Conservation (phyloP, 2,329 filamentous ascomycete species). For the Fusarium sp. region DNA sequence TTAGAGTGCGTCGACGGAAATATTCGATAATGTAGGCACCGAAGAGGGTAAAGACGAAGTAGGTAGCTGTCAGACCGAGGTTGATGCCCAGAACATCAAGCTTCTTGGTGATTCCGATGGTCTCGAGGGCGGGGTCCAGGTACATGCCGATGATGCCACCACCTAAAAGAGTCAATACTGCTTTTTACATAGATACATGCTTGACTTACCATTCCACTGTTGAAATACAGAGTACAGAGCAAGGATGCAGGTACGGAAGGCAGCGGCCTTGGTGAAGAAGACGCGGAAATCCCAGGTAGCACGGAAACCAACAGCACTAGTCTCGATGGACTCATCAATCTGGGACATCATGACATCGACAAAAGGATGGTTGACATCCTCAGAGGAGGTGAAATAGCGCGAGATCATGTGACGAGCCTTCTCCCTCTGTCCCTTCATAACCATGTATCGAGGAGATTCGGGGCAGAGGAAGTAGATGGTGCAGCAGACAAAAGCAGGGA, state of each 20-base stretch:
- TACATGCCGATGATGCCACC: conserved; percentile 34
- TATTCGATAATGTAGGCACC: conserved; percentile 36
- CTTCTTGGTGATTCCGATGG: conserved; percentile 29
- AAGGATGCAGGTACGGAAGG: conserved; percentile 28
- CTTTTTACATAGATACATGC: background rate
- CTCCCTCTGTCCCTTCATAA: conserved; percentile 38
- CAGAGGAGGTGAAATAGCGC: conserved; percentile 28
- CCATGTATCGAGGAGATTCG: conserved; percentile 39
- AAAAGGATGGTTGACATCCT: conserved; percentile 36
- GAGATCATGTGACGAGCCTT: conserved; percentile 37
- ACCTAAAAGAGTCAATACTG: background rate
- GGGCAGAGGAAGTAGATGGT: conserved; percentile 39
- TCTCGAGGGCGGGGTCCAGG: conserved; percentile 30
- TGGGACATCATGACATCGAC: conserved; percentile 32
- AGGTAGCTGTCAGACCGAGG: conserved; percentile 29
- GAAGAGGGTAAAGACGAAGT: conserved; percentile 41
- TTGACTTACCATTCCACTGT: conserved; percentile 32
- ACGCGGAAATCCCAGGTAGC: conserved; percentile 36
- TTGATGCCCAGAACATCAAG: conserved; percentile 36
- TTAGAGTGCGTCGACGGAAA: conserved; percentile 34
- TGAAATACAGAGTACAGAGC: conserved; percentile 35
- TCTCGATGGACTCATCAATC: conserved; percentile 40
- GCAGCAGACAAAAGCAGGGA: conserved; percentile 32
- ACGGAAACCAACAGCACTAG: conserved; percentile 14
- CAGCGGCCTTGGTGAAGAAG: conserved; percentile 33